Base-by-base conservation (phyloP, 164 flowering plant genomes). In the Sedum album region DNA sequence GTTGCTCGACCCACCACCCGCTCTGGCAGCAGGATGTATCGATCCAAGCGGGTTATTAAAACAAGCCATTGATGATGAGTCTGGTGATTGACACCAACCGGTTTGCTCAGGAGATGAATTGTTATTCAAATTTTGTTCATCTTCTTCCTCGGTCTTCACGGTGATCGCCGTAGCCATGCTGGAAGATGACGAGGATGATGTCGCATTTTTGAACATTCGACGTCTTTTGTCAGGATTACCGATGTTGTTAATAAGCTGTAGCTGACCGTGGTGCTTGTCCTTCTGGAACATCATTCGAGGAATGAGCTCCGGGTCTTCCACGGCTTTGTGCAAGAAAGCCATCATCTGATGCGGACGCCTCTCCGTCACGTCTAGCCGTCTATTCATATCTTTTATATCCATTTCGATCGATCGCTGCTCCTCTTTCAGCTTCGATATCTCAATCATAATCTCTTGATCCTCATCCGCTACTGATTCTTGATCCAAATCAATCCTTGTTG, bases 331-430 rank as follows among this genome's bases (percentile, higher is more conserved):
- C 36, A 93, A 80, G 72, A 93, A 93, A 17, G 89, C 83, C 90
- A 93, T 85, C 96, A 93, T 88, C 72, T 93, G 97, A 49, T 86
- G 84, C 0, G 96, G 98, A 15, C 93, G 75, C 31, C 77, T 78
- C 80, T 93, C 96, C 0, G 97, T 89, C 4, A 85, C 90, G 65
- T 84, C 87, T 4, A 93, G 68, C 13, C 98, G 71, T 71, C 71
- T 77, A 70, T 71, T 82, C 87, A 93, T 89, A 20, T 75, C 83
- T 44, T 72, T 66, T 9, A 93, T 72, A 61, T 87, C 91, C 25
- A 81, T 76, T 1, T 88, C 91, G 41, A 90, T 26, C 2, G 72
- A 51, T 65, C 73, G 75, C 71, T 93, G 96, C 60, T 91, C 97
- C 21, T 82, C 71, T 76, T 77, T 93, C 73, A 93, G 55, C 72